Conservation (phyloP, 2,329 filamentous ascomycete species). For the Cladophialophora chaetospira region DNA sequence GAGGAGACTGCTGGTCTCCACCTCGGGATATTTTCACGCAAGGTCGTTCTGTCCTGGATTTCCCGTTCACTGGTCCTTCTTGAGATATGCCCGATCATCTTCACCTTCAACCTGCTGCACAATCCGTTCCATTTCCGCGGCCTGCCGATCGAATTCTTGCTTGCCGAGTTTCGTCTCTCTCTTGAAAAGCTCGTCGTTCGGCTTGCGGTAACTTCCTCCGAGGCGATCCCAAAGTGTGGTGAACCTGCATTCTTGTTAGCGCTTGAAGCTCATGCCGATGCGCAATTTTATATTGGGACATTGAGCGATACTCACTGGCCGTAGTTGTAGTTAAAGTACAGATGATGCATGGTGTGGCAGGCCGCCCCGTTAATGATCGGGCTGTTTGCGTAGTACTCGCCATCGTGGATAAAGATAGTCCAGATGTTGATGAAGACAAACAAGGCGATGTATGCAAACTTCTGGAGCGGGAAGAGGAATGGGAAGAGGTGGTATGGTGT, state of each 20-base stretch:
- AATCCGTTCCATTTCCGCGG: constrained; percentile 72
- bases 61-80: constrained; percentile 21
- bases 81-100: constrained; percentile 48
- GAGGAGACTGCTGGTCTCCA: no score
- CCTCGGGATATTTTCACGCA: no score
- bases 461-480: constrained; percentile 89
- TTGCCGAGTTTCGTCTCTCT: constrained; percentile 83
- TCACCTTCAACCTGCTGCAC: constrained; percentile 71
- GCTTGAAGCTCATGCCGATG: no score
- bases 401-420: constrained; percentile 95
- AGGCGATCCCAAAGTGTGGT: constrained; percentile 89
- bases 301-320: no score
- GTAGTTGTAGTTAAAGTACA: constrained; percentile 74
- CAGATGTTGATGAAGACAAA: constrained; percentile 96
- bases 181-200: constrained; percentile 81
- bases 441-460: constrained; percentile 79
- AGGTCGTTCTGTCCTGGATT: neutral
- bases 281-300: no score
- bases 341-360: constrained; percentile 88
- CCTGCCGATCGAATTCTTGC: constrained; percentile 76
- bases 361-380: constrained; percentile 93
- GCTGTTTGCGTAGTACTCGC: constrained; percentile 88
- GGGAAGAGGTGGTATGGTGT: constrained; percentile 92
- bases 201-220: constrained; percentile 81
- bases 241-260: no score